phyloP scores from a whole-genome alignment of 176 grass and related monocot species.

The Triticum urartu region DNA sequence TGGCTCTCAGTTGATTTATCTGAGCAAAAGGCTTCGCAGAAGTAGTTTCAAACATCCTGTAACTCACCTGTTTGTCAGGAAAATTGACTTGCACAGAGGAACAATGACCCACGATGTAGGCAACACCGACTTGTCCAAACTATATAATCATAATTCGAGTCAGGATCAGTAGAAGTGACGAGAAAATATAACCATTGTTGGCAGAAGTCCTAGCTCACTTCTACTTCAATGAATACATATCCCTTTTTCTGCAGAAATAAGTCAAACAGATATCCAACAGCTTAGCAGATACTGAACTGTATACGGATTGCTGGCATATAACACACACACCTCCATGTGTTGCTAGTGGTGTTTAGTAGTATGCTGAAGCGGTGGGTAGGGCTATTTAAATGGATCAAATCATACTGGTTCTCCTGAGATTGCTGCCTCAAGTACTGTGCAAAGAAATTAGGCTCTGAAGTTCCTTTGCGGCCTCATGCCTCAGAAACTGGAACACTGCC shows the following conservation, averaged over 20 bases:
- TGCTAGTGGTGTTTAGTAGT: constrained; percentile 1
- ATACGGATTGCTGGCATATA: not conserved
- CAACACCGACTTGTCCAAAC: constrained; percentile 64
- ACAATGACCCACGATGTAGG: constrained; percentile 50
- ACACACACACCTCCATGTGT: not conserved
- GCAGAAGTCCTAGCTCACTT: not conserved
- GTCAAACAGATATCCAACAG: not conserved
- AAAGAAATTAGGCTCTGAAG: not conserved
- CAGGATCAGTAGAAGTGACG: not conserved
- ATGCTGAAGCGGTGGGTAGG: constrained; percentile 1
- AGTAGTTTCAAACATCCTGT: not conserved
- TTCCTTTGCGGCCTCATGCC: constrained; percentile 8
- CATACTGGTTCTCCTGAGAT: not conserved
- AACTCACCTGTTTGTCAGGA: constrained; percentile 53
- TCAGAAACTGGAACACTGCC: not conserved
- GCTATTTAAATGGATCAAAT: not conserved
- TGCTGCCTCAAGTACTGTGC: not conserved
- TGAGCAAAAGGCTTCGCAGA: not conserved
- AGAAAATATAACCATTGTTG: not conserved
- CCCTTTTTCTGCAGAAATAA: not conserved
- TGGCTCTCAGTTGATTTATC: not conserved
- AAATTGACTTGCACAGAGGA: constrained; percentile 51
- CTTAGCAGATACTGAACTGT: not conserved
- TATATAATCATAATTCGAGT: constrained; percentile 23
- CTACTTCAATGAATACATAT: not conserved